A percentile compares a stretch with the other conserved stretches of the same genome.
phyloP scores from a whole-genome alignment of 1,139 yeast genomes.

The Meyerozyma guilliermondii region DNA sequence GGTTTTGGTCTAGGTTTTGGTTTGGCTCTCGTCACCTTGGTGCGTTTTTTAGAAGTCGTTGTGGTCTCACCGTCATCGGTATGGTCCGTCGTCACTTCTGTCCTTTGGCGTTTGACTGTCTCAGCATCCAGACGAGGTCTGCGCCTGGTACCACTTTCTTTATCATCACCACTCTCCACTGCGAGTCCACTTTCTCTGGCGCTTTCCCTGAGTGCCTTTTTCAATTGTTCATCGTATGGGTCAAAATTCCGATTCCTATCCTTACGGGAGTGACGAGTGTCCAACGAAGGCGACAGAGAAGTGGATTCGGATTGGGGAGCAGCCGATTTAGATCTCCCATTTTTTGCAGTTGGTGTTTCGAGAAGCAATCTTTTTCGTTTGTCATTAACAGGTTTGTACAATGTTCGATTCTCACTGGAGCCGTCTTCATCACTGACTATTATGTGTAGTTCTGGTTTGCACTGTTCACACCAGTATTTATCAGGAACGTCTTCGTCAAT shows the following conservation, averaged over 20 bases:
- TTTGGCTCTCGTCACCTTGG: slow-evolving; percentile 12
- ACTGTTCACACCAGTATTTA: slow-evolving; percentile 87
- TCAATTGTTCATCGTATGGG: slow-evolving; percentile 62
- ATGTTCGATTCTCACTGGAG: slow-evolving; percentile 31
- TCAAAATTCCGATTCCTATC: slow-evolving; percentile 43
- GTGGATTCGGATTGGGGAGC: neutral
- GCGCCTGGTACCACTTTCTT: slow-evolving; percentile 6
- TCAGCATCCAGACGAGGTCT: slow-evolving; percentile 1
- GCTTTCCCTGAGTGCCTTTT: slow-evolving; percentile 67
- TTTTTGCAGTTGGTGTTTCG: slow-evolving; percentile 12
- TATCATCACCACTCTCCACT: slow-evolving; percentile 7
- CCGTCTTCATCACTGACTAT: slow-evolving; percentile 27
- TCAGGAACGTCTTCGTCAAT: slow-evolving; percentile 79
- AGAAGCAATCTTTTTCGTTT: slow-evolving; percentile 40
- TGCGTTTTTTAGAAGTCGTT: slow-evolving; percentile 6
- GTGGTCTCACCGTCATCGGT: slow-evolving; percentile 12
- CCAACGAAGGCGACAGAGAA: neutral
- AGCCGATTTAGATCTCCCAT: slow-evolving; percentile 12
- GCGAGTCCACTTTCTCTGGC: slow-evolving; percentile 40
- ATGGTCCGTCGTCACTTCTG: neutral
- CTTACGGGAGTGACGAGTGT: slow-evolving; percentile 14
- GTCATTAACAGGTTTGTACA: slow-evolving; percentile 46
- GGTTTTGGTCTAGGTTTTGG: slow-evolving; percentile 9
- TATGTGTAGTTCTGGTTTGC: slow-evolving; percentile 78
- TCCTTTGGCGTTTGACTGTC: neutral